Percentiles rank a stretch among this genome's conserved stretches.
Conservation (phyloP, 176 grass and related monocot species). For the Eleusine indica region DNA sequence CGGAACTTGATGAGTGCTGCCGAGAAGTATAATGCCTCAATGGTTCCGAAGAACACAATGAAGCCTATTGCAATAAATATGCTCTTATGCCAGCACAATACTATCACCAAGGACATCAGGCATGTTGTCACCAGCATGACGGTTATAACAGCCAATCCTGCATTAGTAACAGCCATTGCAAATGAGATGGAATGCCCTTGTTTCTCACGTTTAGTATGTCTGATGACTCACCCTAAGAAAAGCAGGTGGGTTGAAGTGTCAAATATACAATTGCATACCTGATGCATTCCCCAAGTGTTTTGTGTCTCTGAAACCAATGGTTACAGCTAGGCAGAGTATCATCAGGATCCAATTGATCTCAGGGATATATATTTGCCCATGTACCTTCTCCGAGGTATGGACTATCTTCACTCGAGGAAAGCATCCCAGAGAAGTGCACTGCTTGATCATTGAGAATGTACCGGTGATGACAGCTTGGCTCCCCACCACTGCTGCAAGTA, state of each 20-base stretch:
- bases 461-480: conserved; percentile 95
- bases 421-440: conserved; percentile 92
- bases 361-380: conserved; percentile 94
- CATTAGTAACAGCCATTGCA: conserved; percentile 8
- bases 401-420: conserved; percentile 97
- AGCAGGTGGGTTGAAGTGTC: background rate
- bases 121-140: conserved; percentile 98
- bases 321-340: conserved; percentile 86
- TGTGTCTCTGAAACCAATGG: conserved; percentile 93
- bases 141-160: conserved; percentile 96
- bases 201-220: background rate
- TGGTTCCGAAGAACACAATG: conserved; percentile 91
- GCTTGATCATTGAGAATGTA: conserved; percentile 96
- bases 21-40: conserved; percentile 94
- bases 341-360: conserved; percentile 99
- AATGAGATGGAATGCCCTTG: background rate
- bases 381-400: conserved; percentile 86
- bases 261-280: conserved; percentile 48
- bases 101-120: conserved; percentile 96
- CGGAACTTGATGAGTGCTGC: conserved; percentile 85
- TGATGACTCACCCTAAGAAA: background rate
- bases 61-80: conserved; percentile 76
- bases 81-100: conserved; percentile 91
- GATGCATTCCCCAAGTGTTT: conserved; percentile 92
- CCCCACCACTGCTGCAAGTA: conserved; percentile 93